These are phyloP conservation scores for Alternaria sp. DNA, from an alignment of 2,329 filamentous ascomycete genomes.

Conservation along the genomic window DNA sequence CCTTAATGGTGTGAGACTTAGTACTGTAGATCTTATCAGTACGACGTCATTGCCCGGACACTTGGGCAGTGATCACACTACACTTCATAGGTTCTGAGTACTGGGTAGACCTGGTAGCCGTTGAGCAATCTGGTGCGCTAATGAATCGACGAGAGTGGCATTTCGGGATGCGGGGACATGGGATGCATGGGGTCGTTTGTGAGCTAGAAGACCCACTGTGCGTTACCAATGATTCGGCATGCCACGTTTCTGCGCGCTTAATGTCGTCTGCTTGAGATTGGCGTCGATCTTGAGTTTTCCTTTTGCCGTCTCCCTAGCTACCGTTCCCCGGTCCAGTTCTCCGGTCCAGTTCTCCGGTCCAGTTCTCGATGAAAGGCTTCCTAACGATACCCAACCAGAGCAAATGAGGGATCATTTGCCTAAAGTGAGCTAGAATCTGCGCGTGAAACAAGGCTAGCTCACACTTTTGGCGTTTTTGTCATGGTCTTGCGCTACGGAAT, in stretches of 20 bases:
- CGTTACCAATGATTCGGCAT: conserved; percentile 8
- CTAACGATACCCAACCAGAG: background rate
- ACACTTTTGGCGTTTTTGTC: conserved; percentile 5
- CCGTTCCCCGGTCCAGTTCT: background rate
- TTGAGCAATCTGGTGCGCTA: background rate
- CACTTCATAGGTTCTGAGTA: background rate
- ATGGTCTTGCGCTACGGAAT: conserved; percentile 9
- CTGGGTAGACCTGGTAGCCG: background rate
- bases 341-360: background rate
- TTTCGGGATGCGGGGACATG: conserved; percentile 2
- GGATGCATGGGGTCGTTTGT: background rate
- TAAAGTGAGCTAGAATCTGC: background rate
- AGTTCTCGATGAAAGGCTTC: background rate
- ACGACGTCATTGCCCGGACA: conserved; percentile 2
- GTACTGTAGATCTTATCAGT: background rate
- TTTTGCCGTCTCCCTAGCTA: conserved; percentile 2
- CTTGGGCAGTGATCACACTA: background rate
- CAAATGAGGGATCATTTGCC: conserved; percentile 9
- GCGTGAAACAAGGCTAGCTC: background rate
- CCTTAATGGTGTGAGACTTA: background rate
- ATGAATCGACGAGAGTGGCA: conserved; percentile 1
- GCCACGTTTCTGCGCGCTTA: conserved; percentile 11
- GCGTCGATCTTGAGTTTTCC: conserved; percentile 1
- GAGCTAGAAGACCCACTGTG: conserved; percentile 1
- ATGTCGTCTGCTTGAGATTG: conserved; percentile 3